phyloP scores from a whole-genome alignment of 2,329 filamentous ascomycete genomes.

The Diaporthe destruens region DNA sequence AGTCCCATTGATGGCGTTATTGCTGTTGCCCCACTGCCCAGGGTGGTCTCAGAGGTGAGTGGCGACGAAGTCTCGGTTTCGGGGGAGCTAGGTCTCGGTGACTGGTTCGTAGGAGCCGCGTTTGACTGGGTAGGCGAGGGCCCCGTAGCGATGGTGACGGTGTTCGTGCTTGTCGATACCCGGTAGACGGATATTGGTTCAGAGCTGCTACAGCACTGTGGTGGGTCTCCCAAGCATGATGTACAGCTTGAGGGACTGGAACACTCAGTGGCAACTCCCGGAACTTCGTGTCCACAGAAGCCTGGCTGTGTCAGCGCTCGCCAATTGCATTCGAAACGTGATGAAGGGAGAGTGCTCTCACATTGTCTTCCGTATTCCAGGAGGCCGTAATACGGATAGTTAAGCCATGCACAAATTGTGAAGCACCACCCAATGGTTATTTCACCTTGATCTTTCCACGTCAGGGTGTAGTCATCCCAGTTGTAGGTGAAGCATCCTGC shows the following conservation, averaged over 20 bases:
- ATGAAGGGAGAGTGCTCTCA: background rate
- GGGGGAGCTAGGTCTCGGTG: background rate
- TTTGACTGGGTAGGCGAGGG: background rate
- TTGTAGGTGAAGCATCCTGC: slow-evolving; percentile 1
- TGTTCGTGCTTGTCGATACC: background rate
- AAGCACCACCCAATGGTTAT: background rate
- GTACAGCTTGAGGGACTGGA: background rate
- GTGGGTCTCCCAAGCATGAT: background rate
- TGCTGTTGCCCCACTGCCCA: background rate
- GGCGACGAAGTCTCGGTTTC: background rate
- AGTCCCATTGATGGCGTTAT: background rate
- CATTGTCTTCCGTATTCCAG: slow-evolving; percentile 1
- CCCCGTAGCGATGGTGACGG: background rate
- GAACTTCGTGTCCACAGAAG: background rate
- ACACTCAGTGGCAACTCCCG: background rate
- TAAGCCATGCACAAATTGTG: background rate
- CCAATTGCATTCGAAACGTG: background rate
- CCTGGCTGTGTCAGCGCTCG: background rate
- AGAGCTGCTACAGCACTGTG: background rate
- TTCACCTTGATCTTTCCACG: background rate
- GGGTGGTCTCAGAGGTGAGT: background rate
- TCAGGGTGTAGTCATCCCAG: background rate
- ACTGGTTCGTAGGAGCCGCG: background rate
- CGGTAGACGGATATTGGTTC: background rate
- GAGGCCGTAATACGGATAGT: background rate